Conservation (phyloP, 805 yeast genomes). For the Kodamaea kaohsiungensis region DNA sequence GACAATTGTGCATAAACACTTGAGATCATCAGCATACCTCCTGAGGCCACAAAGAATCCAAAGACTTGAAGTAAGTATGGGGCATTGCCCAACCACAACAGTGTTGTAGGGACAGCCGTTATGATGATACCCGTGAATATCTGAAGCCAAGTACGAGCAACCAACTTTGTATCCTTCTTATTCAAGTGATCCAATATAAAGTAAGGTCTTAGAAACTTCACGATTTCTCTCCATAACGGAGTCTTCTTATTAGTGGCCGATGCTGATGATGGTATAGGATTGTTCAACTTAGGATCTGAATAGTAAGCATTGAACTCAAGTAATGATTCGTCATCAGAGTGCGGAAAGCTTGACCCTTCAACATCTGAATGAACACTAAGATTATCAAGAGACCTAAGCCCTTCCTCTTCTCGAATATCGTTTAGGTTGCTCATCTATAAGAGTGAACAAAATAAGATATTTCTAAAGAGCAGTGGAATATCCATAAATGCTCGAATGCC, state of each 20-base stretch:
- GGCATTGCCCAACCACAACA: constrained; percentile 31
- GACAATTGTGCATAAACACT: constrained; percentile 18
- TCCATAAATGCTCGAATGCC: neutral
- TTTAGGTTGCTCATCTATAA: constrained; percentile 4
- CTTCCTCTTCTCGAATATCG: constrained; percentile 1
- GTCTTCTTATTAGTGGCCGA: neutral
- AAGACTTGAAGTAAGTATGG: constrained; percentile 29
- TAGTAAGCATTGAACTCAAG: constrained; percentile 3
- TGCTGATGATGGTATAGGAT: neutral
- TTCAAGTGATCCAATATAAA: constrained; percentile 28
- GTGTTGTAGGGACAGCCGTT: constrained; percentile 22
- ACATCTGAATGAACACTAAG: constrained; percentile 7
- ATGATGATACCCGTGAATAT: constrained; percentile 28
- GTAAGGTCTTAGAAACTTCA: constrained; percentile 19
- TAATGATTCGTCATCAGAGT: neutral
- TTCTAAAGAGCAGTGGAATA: no score
- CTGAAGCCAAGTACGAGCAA: constrained; percentile 27
- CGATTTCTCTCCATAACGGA: constrained; percentile 15
- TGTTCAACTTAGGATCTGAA: constrained; percentile 4
- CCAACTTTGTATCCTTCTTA: constrained; percentile 25
- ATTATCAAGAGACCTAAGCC: neutral
- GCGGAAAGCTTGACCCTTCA: neutral
- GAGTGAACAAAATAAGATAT: neutral
- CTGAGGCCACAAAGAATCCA: constrained; percentile 27
- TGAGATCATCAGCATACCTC: constrained; percentile 26